Conservation (phyloP, 1,284 basidiomycete species). For the Pholiota adiposa region DNA sequence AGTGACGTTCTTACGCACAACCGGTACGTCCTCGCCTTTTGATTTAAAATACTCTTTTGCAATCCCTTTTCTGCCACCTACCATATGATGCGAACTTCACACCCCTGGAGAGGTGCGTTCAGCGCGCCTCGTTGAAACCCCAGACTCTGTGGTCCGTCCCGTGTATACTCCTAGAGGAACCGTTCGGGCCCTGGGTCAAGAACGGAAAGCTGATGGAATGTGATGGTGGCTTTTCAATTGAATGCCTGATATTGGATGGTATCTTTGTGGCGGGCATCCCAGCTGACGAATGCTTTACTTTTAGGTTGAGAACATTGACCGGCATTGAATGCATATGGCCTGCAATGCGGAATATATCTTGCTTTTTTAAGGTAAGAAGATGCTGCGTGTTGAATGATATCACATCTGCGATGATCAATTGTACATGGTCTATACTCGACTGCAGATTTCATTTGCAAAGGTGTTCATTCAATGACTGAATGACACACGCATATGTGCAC, state of each 20-base stretch:
- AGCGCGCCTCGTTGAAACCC: constrained; percentile 21
- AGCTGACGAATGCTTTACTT: neutral
- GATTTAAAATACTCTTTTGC: no score
- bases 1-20: no score
- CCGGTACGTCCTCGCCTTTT: neutral
- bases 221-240: neutral
- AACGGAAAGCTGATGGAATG: constrained; percentile 27
- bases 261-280: neutral
- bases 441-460: no score
- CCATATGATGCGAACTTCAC: constrained; percentile 26
- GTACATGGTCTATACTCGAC: neutral
- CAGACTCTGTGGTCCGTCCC: constrained; percentile 20
- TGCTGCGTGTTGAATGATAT: neutral
- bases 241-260: no score
- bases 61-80: neutral
- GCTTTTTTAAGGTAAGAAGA: neutral
- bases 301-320: neutral
- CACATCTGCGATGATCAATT: neutral
- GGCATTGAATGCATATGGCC: no score
- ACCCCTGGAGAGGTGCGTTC: constrained; percentile 18
- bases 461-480: no score
- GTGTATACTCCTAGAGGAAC: constrained; percentile 25
- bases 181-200: constrained; percentile 22
- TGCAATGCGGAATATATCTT: neutral
- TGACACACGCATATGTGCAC: neutral